Conservation (phyloP, 148 eudicot species). For the Mesembryanthemum crystallinum region DNA sequence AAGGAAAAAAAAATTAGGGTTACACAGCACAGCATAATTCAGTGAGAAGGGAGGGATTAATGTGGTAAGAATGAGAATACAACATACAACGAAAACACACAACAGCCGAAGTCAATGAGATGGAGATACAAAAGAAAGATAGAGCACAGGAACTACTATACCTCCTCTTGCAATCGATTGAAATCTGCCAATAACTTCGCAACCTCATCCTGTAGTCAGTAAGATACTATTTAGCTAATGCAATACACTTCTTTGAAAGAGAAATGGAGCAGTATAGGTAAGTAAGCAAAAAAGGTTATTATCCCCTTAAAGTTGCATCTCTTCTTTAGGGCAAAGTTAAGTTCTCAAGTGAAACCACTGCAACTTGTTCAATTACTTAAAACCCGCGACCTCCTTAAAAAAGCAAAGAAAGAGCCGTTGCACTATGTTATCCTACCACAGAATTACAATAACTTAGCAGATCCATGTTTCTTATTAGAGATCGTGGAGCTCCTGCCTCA, state of each 20-base stretch:
- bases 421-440: neutral
- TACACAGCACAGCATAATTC: neutral
- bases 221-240: slow-evolving; percentile 8
- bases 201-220: slow-evolving; percentile 64
- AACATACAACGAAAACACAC: neutral
- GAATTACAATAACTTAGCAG: neutral
- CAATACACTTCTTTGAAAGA: neutral
- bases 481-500: neutral
- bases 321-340: neutral
- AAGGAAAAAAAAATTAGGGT: neutral
- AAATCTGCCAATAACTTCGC: slow-evolving; percentile 56
- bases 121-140: neutral
- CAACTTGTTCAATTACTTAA: neutral
- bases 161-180: slow-evolving; percentile 54
- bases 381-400: no score
- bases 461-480: neutral
- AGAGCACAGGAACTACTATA: slow-evolving; percentile 21
- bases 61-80: neutral
- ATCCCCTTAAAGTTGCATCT: neutral
- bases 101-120: slow-evolving; percentile 8
- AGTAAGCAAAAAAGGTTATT: neutral
- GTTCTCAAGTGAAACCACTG: no score
- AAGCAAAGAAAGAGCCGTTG: neutral
- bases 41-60: neutral
- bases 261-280: neutral